Conservation (phyloP, 495 filamentous ascomycete genomes). For the Tuber microsphaerosporum region DNA sequence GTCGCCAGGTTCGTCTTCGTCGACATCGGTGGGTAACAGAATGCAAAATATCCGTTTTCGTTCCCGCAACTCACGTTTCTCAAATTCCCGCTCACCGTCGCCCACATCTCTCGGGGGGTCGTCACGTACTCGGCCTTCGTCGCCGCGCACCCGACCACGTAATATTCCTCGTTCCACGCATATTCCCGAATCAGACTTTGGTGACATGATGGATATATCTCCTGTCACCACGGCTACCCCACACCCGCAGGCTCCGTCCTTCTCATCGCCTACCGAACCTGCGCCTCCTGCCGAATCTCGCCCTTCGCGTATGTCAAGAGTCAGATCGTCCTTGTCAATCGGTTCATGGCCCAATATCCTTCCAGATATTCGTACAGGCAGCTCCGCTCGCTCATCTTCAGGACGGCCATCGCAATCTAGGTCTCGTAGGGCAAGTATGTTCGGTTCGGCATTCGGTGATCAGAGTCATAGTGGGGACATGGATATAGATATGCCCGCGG, state of each 20-base stretch:
- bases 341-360: constrained; percentile 42
- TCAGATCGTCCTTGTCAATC: constrained; percentile 42
- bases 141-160: constrained; percentile 36
- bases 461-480: constrained; percentile 27
- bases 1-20: constrained; percentile 21
- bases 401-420: constrained; percentile 29
- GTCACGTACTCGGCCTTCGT: constrained; percentile 27
- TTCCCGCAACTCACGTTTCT: constrained; percentile 29
- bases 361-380: constrained; percentile 29
- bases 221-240: constrained; percentile 35
- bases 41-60: constrained; percentile 50
- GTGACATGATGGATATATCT: constrained; percentile 41
- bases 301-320: constrained; percentile 42
- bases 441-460: constrained; percentile 16
- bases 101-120: constrained; percentile 31
- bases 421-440: constrained; percentile 23
- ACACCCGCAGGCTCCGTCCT: constrained; percentile 22
- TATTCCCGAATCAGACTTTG: constrained; percentile 21
- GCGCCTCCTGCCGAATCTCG: constrained; percentile 18
- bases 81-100: constrained; percentile 39
- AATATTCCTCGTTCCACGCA: constrained; percentile 38
- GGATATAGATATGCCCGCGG: constrained; percentile 35
- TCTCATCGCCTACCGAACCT: constrained; percentile 18
- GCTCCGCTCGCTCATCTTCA: constrained; percentile 18
- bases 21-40: constrained; percentile 45